phyloP scores from a whole-genome alignment of 129 eudicot species.

The Chrysanthemum seticuspe region DNA sequence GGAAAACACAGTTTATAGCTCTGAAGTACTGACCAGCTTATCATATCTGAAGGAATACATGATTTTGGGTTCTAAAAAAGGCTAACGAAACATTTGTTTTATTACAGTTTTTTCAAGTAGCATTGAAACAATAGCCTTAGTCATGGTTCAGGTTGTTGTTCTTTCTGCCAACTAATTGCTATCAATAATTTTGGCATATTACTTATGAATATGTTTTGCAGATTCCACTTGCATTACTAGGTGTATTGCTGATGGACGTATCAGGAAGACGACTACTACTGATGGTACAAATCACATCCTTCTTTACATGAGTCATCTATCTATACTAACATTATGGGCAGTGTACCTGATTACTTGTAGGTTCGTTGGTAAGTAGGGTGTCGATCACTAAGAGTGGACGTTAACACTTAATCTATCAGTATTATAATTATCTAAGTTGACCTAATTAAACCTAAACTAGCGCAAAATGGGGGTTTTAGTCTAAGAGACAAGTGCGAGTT shows the following conservation, averaged over 20 bases:
- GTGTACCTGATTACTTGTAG: no score
- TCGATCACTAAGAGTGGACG: no score
- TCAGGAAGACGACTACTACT: conserved; percentile 11
- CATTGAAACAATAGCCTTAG: conserved; percentile 16
- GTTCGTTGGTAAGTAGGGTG: no score
- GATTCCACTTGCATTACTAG: conserved; percentile 14
- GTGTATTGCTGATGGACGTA: conserved; percentile 6
- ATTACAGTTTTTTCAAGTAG: conserved; percentile 5
- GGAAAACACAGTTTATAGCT: not conserved
- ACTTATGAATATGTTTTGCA: not conserved
- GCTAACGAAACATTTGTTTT: not conserved
- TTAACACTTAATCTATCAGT: no score
- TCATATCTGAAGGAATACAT: not conserved
- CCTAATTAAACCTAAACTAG: no score
- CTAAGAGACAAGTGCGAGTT: no score
- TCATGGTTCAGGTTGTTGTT: conserved; percentile 2
- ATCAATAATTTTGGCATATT: not conserved
- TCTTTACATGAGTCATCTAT: not conserved
- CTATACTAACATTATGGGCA: not conserved
- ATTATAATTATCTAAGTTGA: no score
- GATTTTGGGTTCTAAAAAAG: not conserved
- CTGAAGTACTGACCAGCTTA: not conserved
- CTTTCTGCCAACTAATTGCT: conserved; percentile 4
- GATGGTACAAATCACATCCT: conserved; percentile 4
- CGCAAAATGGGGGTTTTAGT: no score